Evolutionary conservation across 2,329 filamentous ascomycete genomes (phyloP).

Genomic region (Pseudogymnoascus sp.): DNA sequence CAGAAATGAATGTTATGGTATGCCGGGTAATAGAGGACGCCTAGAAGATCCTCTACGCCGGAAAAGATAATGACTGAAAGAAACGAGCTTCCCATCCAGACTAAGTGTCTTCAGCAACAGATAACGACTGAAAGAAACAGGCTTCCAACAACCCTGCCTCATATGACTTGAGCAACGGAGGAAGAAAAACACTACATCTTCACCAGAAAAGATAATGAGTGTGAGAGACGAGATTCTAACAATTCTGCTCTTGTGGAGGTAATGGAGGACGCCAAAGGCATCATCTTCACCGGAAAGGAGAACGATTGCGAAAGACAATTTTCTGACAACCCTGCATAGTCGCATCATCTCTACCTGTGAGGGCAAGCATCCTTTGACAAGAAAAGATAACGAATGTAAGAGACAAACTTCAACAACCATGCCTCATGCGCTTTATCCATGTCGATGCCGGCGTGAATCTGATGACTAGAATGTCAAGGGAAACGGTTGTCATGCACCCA

Average conservation of each 20-base stretch:
- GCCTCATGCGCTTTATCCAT: background rate
- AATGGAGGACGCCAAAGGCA: background rate
- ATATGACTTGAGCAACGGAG: background rate
- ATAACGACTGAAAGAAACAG: background rate
- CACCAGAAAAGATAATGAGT: background rate
- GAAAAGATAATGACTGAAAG: background rate
- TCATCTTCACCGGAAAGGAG: background rate
- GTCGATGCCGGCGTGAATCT: background rate
- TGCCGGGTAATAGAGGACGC: background rate
- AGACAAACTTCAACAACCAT: background rate
- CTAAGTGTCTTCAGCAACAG: background rate
- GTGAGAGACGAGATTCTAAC: background rate
- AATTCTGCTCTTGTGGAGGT: background rate
- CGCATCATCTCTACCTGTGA: background rate
- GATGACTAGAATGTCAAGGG: background rate
- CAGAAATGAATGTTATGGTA: background rate
- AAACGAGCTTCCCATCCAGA: background rate
- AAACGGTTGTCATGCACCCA: background rate
- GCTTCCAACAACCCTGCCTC: background rate
- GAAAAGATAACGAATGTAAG: background rate
- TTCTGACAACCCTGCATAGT: background rate
- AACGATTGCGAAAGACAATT: background rate
- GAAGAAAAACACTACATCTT: background rate
- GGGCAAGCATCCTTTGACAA: background rate
- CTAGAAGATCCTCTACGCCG: background rate